These are phyloP conservation scores for Botryosphaeria dothidea DNA, from an alignment of 2,329 filamentous ascomycete species.

Conservation along the genomic window DNA sequence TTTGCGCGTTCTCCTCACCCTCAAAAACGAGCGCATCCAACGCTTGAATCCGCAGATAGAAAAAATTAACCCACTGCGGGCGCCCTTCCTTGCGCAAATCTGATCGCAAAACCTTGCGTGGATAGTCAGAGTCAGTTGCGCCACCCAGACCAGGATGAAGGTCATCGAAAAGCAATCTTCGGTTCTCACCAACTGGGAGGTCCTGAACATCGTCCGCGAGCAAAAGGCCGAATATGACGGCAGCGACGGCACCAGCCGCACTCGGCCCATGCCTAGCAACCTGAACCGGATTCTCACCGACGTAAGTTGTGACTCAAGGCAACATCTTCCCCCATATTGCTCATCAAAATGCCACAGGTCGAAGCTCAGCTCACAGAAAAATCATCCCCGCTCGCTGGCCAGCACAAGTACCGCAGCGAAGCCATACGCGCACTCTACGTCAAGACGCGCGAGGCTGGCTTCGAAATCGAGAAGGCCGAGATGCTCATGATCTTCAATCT, in stretches of 20 bases:
- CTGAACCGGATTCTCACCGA: slow-evolving; percentile 64
- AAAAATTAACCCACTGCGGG: too few species aligned
- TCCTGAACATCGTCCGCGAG: slow-evolving; percentile 50
- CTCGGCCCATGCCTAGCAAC: slow-evolving; percentile 48
- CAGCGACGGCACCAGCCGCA: slow-evolving; percentile 31
- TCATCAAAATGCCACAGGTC: slow-evolving; percentile 38
- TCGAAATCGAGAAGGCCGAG: slow-evolving; percentile 36
- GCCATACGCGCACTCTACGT: slow-evolving; percentile 38
- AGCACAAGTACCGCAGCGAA: slow-evolving; percentile 25
- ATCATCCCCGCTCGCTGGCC: slow-evolving; percentile 24
- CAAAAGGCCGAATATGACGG: slow-evolving; percentile 37
- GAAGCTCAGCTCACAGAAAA: slow-evolving; percentile 45
- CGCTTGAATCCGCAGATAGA: too few species aligned
- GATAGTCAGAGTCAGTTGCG: neutral
- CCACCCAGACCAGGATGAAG: slow-evolving; percentile 36
- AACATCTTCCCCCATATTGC: neutral
- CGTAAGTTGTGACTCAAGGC: slow-evolving; percentile 45
- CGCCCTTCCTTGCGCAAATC: neutral
- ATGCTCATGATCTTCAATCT: slow-evolving; percentile 41
- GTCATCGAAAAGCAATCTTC: slow-evolving; percentile 71
- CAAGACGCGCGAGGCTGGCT: slow-evolving; percentile 11
- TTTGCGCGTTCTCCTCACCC: too few species aligned
- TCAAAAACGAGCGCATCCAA: too few species aligned
- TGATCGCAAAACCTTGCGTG: neutral
- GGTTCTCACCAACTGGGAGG: slow-evolving; percentile 72